Evolutionary conservation across 2,329 filamentous ascomycete species (phyloP).

Genomic region (Orbilia ellipsospora): DNA sequence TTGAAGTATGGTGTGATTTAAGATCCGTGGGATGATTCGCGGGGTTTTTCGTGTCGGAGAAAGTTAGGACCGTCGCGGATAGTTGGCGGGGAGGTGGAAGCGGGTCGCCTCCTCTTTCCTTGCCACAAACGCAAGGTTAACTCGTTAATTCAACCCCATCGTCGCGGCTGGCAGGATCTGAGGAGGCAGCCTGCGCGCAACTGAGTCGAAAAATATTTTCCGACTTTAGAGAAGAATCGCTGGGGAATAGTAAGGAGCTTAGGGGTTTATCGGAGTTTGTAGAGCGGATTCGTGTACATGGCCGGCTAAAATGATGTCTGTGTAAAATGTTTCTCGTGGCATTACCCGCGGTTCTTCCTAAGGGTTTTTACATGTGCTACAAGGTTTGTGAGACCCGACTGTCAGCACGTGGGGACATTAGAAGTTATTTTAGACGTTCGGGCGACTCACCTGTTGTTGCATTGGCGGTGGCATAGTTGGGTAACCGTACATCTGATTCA

Average conservation of each 20-base stretch:
- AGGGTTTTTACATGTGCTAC: conserved; percentile 54
- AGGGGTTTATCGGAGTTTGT: conserved; percentile 39
- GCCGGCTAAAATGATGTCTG: conserved; percentile 8
- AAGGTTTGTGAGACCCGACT: conserved; percentile 54
- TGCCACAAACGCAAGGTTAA: conserved; percentile 31
- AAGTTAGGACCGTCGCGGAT: conserved; percentile 38
- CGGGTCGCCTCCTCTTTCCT: conserved; percentile 40
- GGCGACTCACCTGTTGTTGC: conserved; percentile 62
- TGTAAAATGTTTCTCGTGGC: conserved; percentile 27
- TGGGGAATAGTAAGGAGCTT: conserved; percentile 11
- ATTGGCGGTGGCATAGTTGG: conserved; percentile 84
- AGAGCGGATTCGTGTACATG: conserved; percentile 1
- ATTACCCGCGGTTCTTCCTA: conserved; percentile 36
- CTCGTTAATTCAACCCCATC: conserved; percentile 19
- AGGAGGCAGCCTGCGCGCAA: conserved; percentile 17
- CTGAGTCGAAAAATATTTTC: conserved; percentile 16
- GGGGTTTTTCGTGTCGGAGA: conserved; percentile 39
- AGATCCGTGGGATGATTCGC: conserved; percentile 20
- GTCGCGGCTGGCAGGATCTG: conserved; percentile 9
- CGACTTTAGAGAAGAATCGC: conserved; percentile 1
- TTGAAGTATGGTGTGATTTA: conserved; percentile 47
- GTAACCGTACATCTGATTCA: conserved; percentile 88
- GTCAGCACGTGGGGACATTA: conserved; percentile 35
- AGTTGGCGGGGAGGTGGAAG: conserved; percentile 31
- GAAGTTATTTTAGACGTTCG: conserved; percentile 14